Percentiles rank a stretch among this genome's conserved stretches.
Evolutionary conservation across 176 grass and related monocot species (phyloP).

Genomic region (Ensete ventricosum): DNA sequence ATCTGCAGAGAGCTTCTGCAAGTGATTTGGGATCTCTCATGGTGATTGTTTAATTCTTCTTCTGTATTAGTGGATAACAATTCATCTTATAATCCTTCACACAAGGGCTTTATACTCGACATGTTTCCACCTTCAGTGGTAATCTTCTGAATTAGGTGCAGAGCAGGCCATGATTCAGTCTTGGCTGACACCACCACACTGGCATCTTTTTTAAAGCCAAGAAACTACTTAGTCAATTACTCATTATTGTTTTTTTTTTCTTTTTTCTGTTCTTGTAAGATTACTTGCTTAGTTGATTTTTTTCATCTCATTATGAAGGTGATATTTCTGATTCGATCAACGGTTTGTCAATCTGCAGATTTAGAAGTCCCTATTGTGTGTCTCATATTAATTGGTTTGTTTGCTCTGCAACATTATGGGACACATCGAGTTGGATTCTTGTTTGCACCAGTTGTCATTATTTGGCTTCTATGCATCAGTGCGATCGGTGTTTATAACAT

Average conservation of each 20-base stretch:
- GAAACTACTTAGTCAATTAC: no score
- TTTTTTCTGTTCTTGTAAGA: no score
- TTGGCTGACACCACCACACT: no score
- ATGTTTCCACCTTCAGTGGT: no score
- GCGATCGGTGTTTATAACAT: conserved; percentile 88
- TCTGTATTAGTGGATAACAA: no score
- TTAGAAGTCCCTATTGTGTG: conserved; percentile 85
- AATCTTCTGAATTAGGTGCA: no score
- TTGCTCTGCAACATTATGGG: conserved; percentile 94
- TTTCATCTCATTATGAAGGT: conserved; percentile 1
- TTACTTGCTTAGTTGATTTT: neutral
- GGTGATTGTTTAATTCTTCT: conserved; percentile 3
- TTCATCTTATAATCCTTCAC: neutral
- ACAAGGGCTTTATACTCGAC: no score
- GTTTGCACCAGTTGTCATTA: conserved; percentile 79
- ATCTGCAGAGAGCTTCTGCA: neutral
- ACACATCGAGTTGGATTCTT: conserved; percentile 89
- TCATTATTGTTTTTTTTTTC: no score
- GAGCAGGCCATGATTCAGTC: no score
- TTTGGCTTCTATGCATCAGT: conserved; percentile 94
- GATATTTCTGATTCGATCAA: neutral
- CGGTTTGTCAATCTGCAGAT: conserved; percentile 48
- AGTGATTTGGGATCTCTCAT: conserved; percentile 10
- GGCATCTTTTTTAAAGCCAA: no score
- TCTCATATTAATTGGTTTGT: conserved; percentile 65